phyloP scores from a whole-genome alignment of 768 basidiomycete species.

The Auricularia cornea region DNA sequence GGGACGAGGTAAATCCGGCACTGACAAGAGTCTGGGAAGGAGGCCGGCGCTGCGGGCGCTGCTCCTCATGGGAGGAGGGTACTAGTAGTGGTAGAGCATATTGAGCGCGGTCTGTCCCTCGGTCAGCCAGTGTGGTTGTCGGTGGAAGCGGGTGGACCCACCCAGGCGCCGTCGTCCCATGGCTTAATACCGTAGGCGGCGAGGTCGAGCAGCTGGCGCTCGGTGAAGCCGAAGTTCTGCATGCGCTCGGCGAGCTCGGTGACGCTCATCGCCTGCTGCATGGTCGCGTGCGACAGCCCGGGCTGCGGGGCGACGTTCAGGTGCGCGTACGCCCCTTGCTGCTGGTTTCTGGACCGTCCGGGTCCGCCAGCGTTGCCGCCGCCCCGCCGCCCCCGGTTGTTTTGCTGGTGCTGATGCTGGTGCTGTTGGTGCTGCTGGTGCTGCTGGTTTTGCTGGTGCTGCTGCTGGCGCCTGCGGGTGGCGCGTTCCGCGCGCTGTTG shows the following conservation, averaged over 20 bases:
- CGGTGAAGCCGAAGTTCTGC: slow-evolving; percentile 1
- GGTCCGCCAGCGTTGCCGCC: neutral
- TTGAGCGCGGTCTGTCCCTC: neutral
- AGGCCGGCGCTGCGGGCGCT: too few relatives aligned
- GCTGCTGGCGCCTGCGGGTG: neutral
- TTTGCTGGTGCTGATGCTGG: neutral
- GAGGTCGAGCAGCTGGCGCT: neutral
- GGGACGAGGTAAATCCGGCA: too few relatives aligned
- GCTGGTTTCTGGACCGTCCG: neutral
- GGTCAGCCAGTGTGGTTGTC: neutral
- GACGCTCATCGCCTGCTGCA: neutral
- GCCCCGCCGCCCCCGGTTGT: neutral
- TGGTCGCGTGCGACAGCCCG: neutral
- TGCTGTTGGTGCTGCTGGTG: neutral
- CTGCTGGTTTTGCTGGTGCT: neutral
- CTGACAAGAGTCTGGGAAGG: too few relatives aligned
- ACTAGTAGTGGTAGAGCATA: slow-evolving; percentile 1
- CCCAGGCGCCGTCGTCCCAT: neutral
- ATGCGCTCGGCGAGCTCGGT: neutral
- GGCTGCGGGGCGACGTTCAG: neutral
- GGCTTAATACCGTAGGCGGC: neutral
- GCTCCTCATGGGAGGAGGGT: neutral
- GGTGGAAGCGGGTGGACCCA: neutral
- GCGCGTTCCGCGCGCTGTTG: neutral
- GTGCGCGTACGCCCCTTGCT: neutral